These are phyloP conservation scores for Umbilicaria muhlenbergii DNA, from an alignment of 495 filamentous ascomycete species.

Conservation along the genomic window DNA sequence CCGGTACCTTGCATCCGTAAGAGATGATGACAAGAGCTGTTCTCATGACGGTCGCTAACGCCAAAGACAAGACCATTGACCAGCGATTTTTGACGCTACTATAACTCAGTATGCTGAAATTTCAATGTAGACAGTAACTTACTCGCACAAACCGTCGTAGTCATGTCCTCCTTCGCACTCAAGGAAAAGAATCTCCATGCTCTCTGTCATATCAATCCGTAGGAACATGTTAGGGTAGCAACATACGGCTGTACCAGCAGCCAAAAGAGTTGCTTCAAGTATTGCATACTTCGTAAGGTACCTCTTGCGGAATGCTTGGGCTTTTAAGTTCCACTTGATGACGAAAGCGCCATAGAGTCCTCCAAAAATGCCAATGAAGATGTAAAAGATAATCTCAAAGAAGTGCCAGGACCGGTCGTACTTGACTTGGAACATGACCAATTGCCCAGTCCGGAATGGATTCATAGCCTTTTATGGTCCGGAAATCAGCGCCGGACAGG, in stretches of 20 bases:
- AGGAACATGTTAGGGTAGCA: conserved; percentile 96
- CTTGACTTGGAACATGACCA: conserved; percentile 97
- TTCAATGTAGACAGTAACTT: conserved; percentile 10
- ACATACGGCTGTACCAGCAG: conserved; percentile 68
- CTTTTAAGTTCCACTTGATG: conserved; percentile 93
- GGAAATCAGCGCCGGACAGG: conserved; percentile 4
- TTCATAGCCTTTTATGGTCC: conserved; percentile 54
- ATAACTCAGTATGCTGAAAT: conserved; percentile 12
- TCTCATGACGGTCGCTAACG: conserved; percentile 66
- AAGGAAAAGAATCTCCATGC: conserved; percentile 92
- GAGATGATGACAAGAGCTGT: conserved; percentile 85
- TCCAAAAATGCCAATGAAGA: conserved; percentile 82
- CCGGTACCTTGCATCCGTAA: conserved; percentile 95
- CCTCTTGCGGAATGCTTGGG: conserved; percentile 87
- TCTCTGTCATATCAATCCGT: conserved; percentile 96
- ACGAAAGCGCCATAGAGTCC: conserved; percentile 94
- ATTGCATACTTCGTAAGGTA: conserved; percentile 77
- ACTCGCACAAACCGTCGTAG: conserved; percentile 85
- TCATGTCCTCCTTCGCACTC: conserved; percentile 91
- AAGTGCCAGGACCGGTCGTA: conserved; percentile 98
- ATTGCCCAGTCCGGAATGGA: conserved; percentile 91
- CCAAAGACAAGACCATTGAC: conserved; percentile 64
- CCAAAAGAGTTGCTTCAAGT: conserved; percentile 74
- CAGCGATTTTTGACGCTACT: conserved; percentile 45
- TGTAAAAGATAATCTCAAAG: conserved; percentile 88